These are phyloP conservation scores for Candida tropicalis DNA, from an alignment of 1,139 yeast species.

Conservation along the genomic window DNA sequence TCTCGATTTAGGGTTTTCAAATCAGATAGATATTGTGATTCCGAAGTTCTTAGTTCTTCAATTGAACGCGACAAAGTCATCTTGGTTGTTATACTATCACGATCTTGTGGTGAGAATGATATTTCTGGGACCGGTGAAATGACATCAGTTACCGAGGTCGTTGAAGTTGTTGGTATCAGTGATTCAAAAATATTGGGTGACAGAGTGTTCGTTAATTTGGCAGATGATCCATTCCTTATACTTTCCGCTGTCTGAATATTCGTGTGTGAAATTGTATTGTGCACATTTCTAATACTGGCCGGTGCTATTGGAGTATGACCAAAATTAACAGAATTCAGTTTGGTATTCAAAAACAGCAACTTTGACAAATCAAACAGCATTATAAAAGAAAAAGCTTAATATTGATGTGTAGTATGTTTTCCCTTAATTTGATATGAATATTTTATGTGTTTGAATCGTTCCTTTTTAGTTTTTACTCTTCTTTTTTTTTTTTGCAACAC, in stretches of 20 bases:
- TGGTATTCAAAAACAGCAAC: background rate
- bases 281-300: background rate
- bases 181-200: constrained; percentile 4
- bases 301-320: background rate
- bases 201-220: background rate
- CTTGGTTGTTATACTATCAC: constrained; percentile 11
- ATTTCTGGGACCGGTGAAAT: constrained; percentile 26
- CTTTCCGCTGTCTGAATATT: background rate
- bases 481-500: too few relatives aligned
- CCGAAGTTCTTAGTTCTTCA: constrained; percentile 52
- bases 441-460: too few relatives aligned
- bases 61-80: constrained; percentile 37
- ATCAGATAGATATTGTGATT: constrained; percentile 45
- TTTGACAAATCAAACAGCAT: background rate
- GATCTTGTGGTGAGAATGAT: constrained; percentile 21
- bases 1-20: constrained; percentile 40
- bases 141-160: constrained; percentile 15
- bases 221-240: constrained; percentile 1
- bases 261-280: background rate
- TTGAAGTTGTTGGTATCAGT: background rate
- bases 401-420: too few relatives aligned
- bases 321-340: background rate
- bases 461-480: too few relatives aligned
- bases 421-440: too few relatives aligned
- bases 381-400: background rate